These are phyloP conservation scores for Aspergillus mulundensis DNA, from an alignment of 495 filamentous ascomycete species.

Conservation along the genomic window DNA sequence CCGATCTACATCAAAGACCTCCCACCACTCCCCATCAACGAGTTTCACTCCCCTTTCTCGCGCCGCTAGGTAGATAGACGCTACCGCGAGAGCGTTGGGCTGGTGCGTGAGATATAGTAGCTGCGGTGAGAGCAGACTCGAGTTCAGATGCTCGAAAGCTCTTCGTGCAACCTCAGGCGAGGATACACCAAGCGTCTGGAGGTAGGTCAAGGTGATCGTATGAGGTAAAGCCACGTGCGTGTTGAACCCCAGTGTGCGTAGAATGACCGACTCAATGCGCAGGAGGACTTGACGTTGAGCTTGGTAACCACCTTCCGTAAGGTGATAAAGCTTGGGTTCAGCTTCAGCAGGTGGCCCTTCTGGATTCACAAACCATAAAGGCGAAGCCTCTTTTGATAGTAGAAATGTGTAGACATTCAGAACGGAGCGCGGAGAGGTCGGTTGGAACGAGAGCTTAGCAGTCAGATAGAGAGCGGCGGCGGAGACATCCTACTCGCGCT, in stretches of 20 bases:
- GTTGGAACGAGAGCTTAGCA: constrained; percentile 76
- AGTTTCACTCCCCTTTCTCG: constrained; percentile 72
- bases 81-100: constrained; percentile 77
- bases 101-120: constrained; percentile 90
- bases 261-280: constrained; percentile 65
- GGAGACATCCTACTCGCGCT: constrained; percentile 61
- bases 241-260: constrained; percentile 73
- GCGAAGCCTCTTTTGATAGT: constrained; percentile 56
- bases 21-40: constrained; percentile 88
- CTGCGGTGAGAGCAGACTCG: constrained; percentile 79
- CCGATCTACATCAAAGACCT: constrained; percentile 94
- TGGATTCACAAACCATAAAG: constrained; percentile 49
- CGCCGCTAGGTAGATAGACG: constrained; percentile 85
- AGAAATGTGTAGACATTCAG: constrained; percentile 83
- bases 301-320: constrained; percentile 70
- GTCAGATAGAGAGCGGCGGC: constrained; percentile 78
- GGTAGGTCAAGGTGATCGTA: constrained; percentile 84
- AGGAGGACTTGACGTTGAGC: constrained; percentile 58
- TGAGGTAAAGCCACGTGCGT: constrained; percentile 82
- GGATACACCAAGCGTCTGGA: constrained; percentile 73
- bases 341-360: constrained; percentile 30
- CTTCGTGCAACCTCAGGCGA: constrained; percentile 52
- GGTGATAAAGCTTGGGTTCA: constrained; percentile 59
- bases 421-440: constrained; percentile 71
- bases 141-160: constrained; percentile 74